A percentile compares a stretch with the other conserved stretches of the same genome.
Evolutionary conservation across 2,329 filamentous ascomycete genomes (phyloP).

Genomic region (Exophiala xenobiotica): DNA sequence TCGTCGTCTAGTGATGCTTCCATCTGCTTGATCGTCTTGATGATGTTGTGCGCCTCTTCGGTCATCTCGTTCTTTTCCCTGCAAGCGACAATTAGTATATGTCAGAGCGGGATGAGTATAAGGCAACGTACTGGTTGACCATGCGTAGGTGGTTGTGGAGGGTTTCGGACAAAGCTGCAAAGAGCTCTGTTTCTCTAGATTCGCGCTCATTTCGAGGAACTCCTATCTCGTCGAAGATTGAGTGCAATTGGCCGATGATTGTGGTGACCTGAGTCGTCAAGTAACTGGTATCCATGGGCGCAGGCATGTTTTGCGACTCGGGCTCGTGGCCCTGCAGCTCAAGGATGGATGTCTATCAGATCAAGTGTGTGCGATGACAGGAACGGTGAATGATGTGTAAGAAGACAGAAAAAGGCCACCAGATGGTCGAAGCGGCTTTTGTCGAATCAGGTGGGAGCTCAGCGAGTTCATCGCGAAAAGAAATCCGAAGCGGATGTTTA

Average conservation of each 20-base stretch:
- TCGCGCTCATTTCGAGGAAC: constrained; percentile 93
- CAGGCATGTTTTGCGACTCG: constrained; percentile 23
- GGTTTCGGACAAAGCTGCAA: constrained; percentile 85
- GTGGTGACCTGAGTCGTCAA: constrained; percentile 92
- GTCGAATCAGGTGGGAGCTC: constrained; percentile 17
- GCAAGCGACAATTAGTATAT: constrained; percentile 18
- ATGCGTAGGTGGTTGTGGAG: constrained; percentile 84
- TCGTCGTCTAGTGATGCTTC: constrained; percentile 81
- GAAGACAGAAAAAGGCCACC: constrained; percentile 18
- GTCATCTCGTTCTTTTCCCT: constrained; percentile 85
- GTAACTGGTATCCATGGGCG: constrained; percentile 81
- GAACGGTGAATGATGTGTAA: constrained; percentile 8
- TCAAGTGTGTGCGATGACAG: constrained; percentile 4
- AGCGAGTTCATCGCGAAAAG: constrained; percentile 1
- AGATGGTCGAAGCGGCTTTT: constrained; percentile 21
- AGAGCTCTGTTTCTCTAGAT: constrained; percentile 86
- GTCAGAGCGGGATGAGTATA: not conserved
- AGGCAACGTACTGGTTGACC: constrained; percentile 63
- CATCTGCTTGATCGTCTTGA: constrained; percentile 89
- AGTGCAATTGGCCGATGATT: constrained; percentile 89
- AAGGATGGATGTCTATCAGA: constrained; percentile 6
- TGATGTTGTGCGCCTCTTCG: constrained; percentile 83
- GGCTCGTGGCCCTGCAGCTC: constrained; percentile 21
- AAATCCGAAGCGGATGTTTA: not conserved
- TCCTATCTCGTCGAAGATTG: constrained; percentile 95